Base-by-base conservation (phyloP, 2,329 filamentous ascomycete species). In the Keithomyces neogunnii region DNA sequence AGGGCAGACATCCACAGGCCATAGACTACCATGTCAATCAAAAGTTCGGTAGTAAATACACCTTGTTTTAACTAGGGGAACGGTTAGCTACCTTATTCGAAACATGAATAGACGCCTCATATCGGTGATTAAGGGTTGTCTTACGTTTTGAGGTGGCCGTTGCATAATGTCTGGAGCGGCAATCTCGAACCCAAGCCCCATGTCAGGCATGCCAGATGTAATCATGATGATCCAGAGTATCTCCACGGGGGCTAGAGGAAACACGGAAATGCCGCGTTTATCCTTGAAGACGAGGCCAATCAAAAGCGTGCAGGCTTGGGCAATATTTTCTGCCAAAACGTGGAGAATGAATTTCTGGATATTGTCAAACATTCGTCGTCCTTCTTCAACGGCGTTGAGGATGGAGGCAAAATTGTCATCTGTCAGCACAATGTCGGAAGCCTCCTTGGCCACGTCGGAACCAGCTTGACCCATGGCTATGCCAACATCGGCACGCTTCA, bases 151-250 rank as follows among this genome's bases (percentile, higher is more conserved):
- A 0, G 86, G 86, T n/a, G 84, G 84, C 0, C 85, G 76, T 44
- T 74, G 64, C 72, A 89, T 81, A 53, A 89, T 82, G 62, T 88
- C 84, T 0, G 84, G 78, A 0, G 81, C 80, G 0, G 85, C 84
- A 50, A 77, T 70, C 66, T 89, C 85, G 67, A 88, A 84, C 2
- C 85, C 85, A 3, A 89, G 74, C 53, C 85, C 86, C 82, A 89
- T 88, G 55, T 88, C 86, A 3, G 85, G 85, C 60, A 88, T 75
- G 47, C 81, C 82, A 33, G 83, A 87, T 0, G 86, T 89, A 51
- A 89, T 77, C 85, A 89, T 88, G 60, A 88, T 89, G 55, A 89
- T 83, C 85, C 85, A 89, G 42, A 89, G 73, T 55, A 89, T 86
- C 57, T 89, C 80, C n/a, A 89, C 82, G 0, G 85, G 85, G 0